Conservation (phyloP, 2,329 filamentous ascomycete genomes). For the Pyricularia pennisetigena region DNA sequence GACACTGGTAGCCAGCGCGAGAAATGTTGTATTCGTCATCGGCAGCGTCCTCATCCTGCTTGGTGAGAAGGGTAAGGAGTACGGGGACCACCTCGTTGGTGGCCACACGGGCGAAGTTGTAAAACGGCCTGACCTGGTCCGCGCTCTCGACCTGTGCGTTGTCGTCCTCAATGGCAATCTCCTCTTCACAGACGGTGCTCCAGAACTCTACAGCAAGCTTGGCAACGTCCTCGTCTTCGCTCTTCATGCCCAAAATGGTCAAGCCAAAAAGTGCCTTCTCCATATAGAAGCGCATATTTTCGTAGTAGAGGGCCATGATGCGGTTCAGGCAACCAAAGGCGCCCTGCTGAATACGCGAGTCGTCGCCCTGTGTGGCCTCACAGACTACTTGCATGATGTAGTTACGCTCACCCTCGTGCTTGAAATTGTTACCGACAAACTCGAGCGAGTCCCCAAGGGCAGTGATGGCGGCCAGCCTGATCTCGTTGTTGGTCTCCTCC, state of each 20-base stretch:
- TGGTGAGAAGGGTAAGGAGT: constrained; percentile 77
- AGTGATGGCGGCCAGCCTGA: constrained; percentile 85
- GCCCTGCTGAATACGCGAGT: constrained; percentile 86
- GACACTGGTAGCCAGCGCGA: constrained; percentile 88
- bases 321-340: constrained; percentile 96
- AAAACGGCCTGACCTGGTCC: constrained; percentile 81
- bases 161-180: constrained; percentile 95
- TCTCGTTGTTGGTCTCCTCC: constrained; percentile 85
- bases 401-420: constrained; percentile 97
- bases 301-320: constrained; percentile 98
- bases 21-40: constrained; percentile 98
- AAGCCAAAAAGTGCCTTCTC: constrained; percentile 97
- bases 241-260: constrained; percentile 98
- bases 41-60: constrained; percentile 93
- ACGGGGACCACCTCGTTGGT: constrained; percentile 92
- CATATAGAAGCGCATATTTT: constrained; percentile 99
- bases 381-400: constrained; percentile 99
- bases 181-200: constrained; percentile 99
- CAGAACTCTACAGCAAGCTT: constrained; percentile 99
- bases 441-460: constrained; percentile 94
- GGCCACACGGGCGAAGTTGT: constrained; percentile 90
- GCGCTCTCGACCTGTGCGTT: constrained; percentile 68
- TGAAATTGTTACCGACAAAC: constrained; percentile 97
- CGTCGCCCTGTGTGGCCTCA: constrained; percentile 91
- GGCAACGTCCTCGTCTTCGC: constrained; percentile 90